Percentiles rank a stretch among this genome's conserved stretches.
These are phyloP conservation scores for Clitopilus passeckerianus DNA, from an alignment of 768 basidiomycete genomes.

Conservation along the genomic window DNA sequence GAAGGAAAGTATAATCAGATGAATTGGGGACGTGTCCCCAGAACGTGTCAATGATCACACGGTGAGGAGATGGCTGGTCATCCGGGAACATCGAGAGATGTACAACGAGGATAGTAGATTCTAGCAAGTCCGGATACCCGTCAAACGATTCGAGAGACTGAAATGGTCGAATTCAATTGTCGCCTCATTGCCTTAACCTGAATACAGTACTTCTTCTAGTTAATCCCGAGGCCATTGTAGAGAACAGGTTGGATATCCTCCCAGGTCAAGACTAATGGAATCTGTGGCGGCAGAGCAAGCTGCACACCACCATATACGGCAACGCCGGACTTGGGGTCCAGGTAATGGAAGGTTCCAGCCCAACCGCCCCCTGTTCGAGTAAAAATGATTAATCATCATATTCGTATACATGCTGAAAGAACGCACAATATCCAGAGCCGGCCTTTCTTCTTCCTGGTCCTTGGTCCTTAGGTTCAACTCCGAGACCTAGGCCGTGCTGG, in stretches of 20 bases:
- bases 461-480: not conserved
- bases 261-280: not conserved
- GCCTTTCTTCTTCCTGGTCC: not conserved
- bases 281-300: not conserved
- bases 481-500: not conserved
- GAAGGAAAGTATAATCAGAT: no score
- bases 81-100: no score
- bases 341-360: not conserved
- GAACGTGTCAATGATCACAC: no score
- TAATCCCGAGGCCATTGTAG: not conserved
- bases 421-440: not conserved
- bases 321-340: not conserved
- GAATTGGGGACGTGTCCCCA: no score
- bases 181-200: no score
- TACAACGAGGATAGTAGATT: no score
- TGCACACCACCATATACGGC: not conserved
- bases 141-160: no score
- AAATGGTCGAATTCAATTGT: no score
- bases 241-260: not conserved
- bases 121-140: no score
- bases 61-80: no score
- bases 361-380: not conserved
- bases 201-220: not conserved
- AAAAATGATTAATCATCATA: not conserved
- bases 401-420: not conserved